Conservation (phyloP, 2,329 filamentous ascomycete species). For the Arachnomyces sp. region DNA sequence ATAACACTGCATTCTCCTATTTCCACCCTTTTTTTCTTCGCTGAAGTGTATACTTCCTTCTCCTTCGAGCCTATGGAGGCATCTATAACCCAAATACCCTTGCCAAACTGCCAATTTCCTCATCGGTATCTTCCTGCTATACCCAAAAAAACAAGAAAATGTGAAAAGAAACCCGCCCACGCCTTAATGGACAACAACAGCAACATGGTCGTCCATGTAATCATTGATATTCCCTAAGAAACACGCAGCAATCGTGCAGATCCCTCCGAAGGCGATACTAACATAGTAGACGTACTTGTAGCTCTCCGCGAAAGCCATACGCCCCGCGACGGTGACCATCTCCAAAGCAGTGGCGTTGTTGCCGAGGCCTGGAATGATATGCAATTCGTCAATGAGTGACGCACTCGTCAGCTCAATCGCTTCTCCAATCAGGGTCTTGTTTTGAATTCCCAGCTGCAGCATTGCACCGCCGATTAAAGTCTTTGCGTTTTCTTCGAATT, state of each 20-base stretch:
- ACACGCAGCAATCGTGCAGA: conserved; percentile 50
- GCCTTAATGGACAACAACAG: conserved; percentile 39
- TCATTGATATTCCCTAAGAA: conserved; percentile 53
- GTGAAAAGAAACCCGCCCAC: too few relatives aligned
- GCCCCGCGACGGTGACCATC: conserved; percentile 49
- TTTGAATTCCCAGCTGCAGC: conserved; percentile 44
- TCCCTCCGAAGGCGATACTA: conserved; percentile 54
- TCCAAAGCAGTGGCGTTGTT: conserved; percentile 44
- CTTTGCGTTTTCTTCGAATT: conserved; percentile 39
- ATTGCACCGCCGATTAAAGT: conserved; percentile 47
- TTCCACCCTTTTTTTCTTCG: too few relatives aligned
- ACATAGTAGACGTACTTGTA: conserved; percentile 57
- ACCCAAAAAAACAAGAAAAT: too few relatives aligned
- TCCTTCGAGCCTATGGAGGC: too few relatives aligned
- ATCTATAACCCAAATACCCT: too few relatives aligned
- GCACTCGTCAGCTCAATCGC: conserved; percentile 49
- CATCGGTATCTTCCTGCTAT: too few relatives aligned
- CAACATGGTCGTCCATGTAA: conserved; percentile 54
- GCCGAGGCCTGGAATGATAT: conserved; percentile 45
- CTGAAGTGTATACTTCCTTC: too few relatives aligned
- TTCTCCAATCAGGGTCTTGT: conserved; percentile 38
- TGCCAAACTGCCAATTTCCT: too few relatives aligned
- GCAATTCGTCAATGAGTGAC: conserved; percentile 44
- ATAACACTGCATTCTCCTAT: too few relatives aligned
- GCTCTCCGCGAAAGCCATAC: conserved; percentile 49